Conservation (phyloP, 2,329 filamentous ascomycete genomes). For the Talaromyces funiculosus region DNA sequence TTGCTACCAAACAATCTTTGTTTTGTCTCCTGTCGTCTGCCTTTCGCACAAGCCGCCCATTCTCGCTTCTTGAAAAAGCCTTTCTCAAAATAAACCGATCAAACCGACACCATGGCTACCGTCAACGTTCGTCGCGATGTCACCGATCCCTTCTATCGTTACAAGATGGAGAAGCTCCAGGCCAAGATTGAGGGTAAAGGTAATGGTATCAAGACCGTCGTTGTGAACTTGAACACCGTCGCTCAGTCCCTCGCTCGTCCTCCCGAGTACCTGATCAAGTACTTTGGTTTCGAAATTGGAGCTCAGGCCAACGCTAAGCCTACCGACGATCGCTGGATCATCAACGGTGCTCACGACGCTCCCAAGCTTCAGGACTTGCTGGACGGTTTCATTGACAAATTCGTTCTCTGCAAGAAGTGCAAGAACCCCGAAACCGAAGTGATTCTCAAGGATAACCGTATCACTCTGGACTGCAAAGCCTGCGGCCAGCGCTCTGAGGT, state of each 20-base stretch:
- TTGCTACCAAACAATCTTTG: constrained; percentile 42
- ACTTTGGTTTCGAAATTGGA: constrained; percentile 97
- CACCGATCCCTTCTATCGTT: constrained; percentile 98
- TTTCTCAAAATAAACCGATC: constrained; percentile 22
- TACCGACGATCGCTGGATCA: constrained; percentile 98
- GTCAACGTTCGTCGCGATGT: constrained; percentile 98
- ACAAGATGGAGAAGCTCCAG: constrained; percentile 99
- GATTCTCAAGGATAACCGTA: constrained; percentile 86
- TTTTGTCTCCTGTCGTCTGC: constrained; percentile 37
- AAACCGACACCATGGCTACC: constrained; percentile 74
- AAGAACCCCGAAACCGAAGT: constrained; percentile 99
- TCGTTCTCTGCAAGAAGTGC: constrained; percentile 99
- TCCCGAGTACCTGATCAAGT: constrained; percentile 96
- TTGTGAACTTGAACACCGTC: constrained; percentile 94
- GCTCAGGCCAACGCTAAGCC: constrained; percentile 98
- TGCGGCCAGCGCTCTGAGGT: constrained; percentile 91
- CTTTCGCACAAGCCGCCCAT: constrained; percentile 24
- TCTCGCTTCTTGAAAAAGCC: constrained; percentile 23
- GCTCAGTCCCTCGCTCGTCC: constrained; percentile 87
- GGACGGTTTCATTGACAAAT: constrained; percentile 96
- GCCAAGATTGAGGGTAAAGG: constrained; percentile 99
- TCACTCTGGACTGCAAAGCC: constrained; percentile 95
- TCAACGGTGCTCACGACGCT: constrained; percentile 96
- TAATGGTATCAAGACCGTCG: constrained; percentile 98
- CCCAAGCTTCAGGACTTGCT: constrained; percentile 96